phyloP scores from a whole-genome alignment of 2,329 filamentous ascomycete species.

The Orbilia ellipsospora region DNA sequence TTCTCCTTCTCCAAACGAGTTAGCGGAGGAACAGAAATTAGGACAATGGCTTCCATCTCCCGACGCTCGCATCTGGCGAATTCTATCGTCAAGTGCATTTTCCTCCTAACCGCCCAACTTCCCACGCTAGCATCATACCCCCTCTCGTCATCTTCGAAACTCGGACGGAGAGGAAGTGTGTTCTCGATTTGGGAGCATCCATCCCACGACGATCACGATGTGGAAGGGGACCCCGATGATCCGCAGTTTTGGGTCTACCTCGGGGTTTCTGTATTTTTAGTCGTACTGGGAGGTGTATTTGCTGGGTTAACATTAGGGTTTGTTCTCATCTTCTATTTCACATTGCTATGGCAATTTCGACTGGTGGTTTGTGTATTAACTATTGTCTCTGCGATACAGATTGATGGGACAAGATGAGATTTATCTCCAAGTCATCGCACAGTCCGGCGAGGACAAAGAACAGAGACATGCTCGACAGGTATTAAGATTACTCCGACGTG shows the following conservation, averaged over 20 bases:
- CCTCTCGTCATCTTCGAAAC: constrained; percentile 23
- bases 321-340: constrained; percentile 60
- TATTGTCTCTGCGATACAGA: constrained; percentile 54
- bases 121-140: constrained; percentile 50
- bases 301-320: constrained; percentile 91
- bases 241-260: constrained; percentile 83
- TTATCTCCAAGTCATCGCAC: constrained; percentile 92
- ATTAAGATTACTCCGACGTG: constrained; percentile 79
- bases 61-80: constrained; percentile 33
- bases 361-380: background rate
- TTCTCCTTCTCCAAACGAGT: constrained; percentile 4
- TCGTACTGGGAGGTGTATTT: constrained; percentile 90
- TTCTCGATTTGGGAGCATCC: constrained; percentile 28
- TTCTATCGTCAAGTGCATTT: constrained; percentile 32
- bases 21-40: background rate
- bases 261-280: constrained; percentile 79
- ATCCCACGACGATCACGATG: constrained; percentile 26
- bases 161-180: background rate
- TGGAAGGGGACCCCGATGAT: constrained; percentile 66
- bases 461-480: constrained; percentile 86
- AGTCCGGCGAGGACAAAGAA: constrained; percentile 85
- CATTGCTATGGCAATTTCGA: constrained; percentile 8
- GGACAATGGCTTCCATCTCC: constrained; percentile 18
- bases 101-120: constrained; percentile 51
- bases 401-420: constrained; percentile 81